These are phyloP conservation scores for Candida mesenterica DNA, from an alignment of 1,139 yeast species.

Conservation along the genomic window DNA sequence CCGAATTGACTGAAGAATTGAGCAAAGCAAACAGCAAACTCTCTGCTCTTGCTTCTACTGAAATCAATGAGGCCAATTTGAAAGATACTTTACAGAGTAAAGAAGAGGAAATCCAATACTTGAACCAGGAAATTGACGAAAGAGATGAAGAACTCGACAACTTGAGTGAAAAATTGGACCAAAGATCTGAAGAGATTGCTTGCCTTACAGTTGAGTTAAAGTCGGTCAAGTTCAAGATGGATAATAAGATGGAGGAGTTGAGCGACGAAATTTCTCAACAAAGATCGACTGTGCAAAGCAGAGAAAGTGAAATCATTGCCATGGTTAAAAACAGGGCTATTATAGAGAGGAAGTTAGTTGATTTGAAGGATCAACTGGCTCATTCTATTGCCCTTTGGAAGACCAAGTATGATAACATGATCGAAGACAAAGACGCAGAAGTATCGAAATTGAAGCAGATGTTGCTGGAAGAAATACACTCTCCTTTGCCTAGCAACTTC, in stretches of 20 bases:
- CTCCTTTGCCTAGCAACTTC: neutral
- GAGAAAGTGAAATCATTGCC: conserved; percentile 7
- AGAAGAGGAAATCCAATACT: neutral
- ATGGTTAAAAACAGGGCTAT: conserved; percentile 9
- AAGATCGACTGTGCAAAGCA: conserved; percentile 3
- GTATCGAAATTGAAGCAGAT: conserved; percentile 4
- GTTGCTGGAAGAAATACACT: neutral
- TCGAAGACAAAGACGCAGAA: too few relatives aligned
- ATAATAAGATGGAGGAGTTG: conserved; percentile 5
- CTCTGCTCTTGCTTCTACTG: neutral
- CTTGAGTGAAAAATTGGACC: conserved; percentile 9
- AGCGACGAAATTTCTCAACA: neutral
- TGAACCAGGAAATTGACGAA: conserved; percentile 2
- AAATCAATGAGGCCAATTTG: too few relatives aligned
- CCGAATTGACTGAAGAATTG: neutral
- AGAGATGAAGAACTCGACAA: conserved; percentile 4
- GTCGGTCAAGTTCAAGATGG: conserved; percentile 8
- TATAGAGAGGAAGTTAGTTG: conserved; percentile 7
- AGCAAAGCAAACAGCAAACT: neutral
- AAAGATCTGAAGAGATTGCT: conserved; percentile 12
- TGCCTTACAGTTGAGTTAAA: conserved; percentile 10
- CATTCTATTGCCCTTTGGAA: conserved; percentile 10
- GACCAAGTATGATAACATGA: conserved; percentile 9
- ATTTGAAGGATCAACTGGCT: conserved; percentile 15
- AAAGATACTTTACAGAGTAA: too few relatives aligned